Evolutionary conservation across 495 filamentous ascomycete genomes (phyloP), one percentile per base, ranked within the genome.

Genomic region (Parathielavia hyrcaniae): DNA sequence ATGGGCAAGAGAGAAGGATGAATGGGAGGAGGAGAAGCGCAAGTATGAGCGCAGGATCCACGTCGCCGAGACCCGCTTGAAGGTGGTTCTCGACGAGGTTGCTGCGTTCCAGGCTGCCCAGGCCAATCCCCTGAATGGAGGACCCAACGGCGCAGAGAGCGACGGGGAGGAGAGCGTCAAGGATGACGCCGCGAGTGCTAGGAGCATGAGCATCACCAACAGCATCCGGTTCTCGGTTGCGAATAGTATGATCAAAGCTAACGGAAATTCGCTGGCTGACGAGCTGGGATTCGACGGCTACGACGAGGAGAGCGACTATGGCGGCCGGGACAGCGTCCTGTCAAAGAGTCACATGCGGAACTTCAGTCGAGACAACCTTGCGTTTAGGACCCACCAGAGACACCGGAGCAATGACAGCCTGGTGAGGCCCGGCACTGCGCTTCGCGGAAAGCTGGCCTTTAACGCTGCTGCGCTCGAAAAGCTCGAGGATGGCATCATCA

Each of bases 281-380:
- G 93, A 98, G 76, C 78, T 98, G 58, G 84, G 85, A 51, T 86
- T 95, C 41, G 89, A 89, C 55, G 87, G 87, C 50, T 86, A 86
- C 22, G 86, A 89, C 36, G 78, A 81, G 34, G 72, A 79, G 55
- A 80, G 73, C 45, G 77, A 79, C 51, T 71, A 76, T 34, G 80
- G 82, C 52, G 76, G 75, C 9, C 77, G 77, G 20, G 79, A 83
- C 46, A 82, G 79, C 53, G 53, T 61, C 26, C 41, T 61, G 16
- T 61, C 59, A 14, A 59, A 63, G 32, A 59, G 63, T 6, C 74
- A 75, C 59, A 64, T 64, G 46, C 74, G 79, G 11, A 65, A 61
- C 44, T 65, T 60, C 44, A 70, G 68, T 59, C 66, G 68, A 10
- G 68, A 70, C 41, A 70, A 66, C 46, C 57, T 77, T 26, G 62